phyloP scores from a whole-genome alignment of 805 yeast genomes.

The Lachancea sp. region DNA sequence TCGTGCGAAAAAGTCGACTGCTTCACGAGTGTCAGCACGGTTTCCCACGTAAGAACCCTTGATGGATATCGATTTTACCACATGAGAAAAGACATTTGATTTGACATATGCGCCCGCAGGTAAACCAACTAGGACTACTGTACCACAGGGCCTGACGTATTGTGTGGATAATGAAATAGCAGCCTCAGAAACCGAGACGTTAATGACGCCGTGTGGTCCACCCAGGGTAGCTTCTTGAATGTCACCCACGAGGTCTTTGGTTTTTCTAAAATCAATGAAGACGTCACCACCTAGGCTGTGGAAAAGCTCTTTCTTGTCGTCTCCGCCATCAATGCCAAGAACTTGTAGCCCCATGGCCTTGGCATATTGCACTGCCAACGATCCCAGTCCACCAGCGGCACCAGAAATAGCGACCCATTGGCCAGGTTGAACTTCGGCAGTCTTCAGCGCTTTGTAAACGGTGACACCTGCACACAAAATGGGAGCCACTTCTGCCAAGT shows the following conservation, averaged over 20 bases:
- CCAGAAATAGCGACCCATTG: constrained; percentile 73
- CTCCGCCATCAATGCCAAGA: constrained; percentile 70
- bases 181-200: constrained; percentile 51
- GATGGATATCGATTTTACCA: constrained; percentile 62
- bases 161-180: constrained; percentile 45
- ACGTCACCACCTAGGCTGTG: constrained; percentile 57
- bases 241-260: constrained; percentile 45
- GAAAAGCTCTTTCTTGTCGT: constrained; percentile 50
- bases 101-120: constrained; percentile 70
- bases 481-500: constrained; percentile 52
- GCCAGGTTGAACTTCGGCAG: constrained; percentile 53
- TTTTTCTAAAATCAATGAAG: constrained; percentile 48
- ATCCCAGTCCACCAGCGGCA: constrained; percentile 79
- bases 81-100: constrained; percentile 63
- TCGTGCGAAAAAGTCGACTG: constrained; percentile 61
- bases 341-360: constrained; percentile 69
- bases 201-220: constrained; percentile 66
- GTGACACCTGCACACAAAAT: constrained; percentile 64
- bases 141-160: constrained; percentile 59
- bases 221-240: constrained; percentile 46
- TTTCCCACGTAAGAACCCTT: constrained; percentile 83
- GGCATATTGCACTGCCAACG: constrained; percentile 70
- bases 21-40: constrained; percentile 76
- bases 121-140: constrained; percentile 64
- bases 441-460: constrained; percentile 61